Evolutionary conservation across 306 rosid species (phyloP).

Genomic region (Medicago lupulina): DNA sequence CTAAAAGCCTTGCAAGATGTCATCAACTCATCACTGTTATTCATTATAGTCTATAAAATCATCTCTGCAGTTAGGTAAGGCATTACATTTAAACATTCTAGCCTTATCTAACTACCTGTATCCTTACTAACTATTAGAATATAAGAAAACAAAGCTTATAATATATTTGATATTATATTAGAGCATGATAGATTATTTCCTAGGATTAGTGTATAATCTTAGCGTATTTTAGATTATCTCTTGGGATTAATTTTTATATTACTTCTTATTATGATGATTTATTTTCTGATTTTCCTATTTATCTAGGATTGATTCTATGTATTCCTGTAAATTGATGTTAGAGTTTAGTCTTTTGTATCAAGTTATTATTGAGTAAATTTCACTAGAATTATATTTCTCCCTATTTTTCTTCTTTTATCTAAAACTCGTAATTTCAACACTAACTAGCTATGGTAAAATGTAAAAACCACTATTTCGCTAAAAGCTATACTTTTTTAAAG

Average conservation of each 20-base stretch:
- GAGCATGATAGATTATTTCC: neutral
- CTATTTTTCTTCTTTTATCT: neutral
- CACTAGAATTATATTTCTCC: neutral
- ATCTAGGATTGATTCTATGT: too few species aligned
- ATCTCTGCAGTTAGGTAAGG: too few species aligned
- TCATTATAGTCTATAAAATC: too few species aligned
- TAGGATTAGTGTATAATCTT: neutral
- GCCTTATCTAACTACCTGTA: too few species aligned
- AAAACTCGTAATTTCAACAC: neutral
- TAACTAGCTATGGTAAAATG: constrained; percentile 3
- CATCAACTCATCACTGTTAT: neutral
- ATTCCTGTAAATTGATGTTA: too few species aligned
- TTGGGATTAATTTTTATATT: too few species aligned
- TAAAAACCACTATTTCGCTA: constrained; percentile 8
- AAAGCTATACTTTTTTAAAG: neutral
- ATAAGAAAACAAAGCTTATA: too few species aligned
- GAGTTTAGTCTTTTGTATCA: neutral
- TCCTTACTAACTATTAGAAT: too few species aligned
- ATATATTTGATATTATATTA: neutral
- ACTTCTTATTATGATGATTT: neutral
- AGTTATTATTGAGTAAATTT: neutral
- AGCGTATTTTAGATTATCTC: neutral
- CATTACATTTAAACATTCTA: too few species aligned
- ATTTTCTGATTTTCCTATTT: too few species aligned
- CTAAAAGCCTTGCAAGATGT: neutral